Percentiles rank a stretch among this genome's conserved stretches.
phyloP scores from a whole-genome alignment of 148 eudicot species.

The Tetragonia tetragonoides region DNA sequence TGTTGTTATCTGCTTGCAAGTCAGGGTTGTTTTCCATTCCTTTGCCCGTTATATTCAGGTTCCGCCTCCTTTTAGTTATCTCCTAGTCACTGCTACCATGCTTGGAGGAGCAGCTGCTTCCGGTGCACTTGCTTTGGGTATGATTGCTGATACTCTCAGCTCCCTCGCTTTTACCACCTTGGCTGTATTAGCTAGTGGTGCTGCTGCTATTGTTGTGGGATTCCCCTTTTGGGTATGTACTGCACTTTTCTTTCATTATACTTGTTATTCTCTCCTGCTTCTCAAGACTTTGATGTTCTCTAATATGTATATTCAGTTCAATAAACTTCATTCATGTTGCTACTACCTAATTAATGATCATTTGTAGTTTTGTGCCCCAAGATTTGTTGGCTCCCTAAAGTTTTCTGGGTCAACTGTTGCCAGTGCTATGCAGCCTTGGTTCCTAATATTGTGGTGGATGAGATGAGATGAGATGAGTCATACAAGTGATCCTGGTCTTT shows the following conservation, averaged over 20 bases:
- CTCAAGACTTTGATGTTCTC: neutral
- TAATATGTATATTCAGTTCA: no score
- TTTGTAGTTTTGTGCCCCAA: no score
- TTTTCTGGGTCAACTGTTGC: no score
- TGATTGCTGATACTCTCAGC: constrained; percentile 67
- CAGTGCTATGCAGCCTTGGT: no score
- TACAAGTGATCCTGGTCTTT: no score
- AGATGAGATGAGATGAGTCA: no score
- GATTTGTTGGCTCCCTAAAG: no score
- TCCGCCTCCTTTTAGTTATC: constrained; percentile 74
- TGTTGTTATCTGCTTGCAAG: constrained; percentile 71
- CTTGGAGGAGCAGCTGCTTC: constrained; percentile 89
- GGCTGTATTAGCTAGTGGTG: constrained; percentile 72
- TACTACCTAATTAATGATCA: no score
- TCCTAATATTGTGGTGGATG: no score
- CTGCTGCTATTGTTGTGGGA: constrained; percentile 88
- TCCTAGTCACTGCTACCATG: constrained; percentile 79
- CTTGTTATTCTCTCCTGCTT: neutral
- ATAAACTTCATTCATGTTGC: no score
- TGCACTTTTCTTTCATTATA: neutral
- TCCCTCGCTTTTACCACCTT: constrained; percentile 63
- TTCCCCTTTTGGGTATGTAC: constrained; percentile 80
- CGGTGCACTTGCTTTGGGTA: constrained; percentile 74
- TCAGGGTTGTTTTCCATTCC: constrained; percentile 87
- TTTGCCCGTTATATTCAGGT: constrained; percentile 90